Evolutionary conservation across 208 protist genomes (phyloP).

Genomic region (Leishmania guyanensis): DNA sequence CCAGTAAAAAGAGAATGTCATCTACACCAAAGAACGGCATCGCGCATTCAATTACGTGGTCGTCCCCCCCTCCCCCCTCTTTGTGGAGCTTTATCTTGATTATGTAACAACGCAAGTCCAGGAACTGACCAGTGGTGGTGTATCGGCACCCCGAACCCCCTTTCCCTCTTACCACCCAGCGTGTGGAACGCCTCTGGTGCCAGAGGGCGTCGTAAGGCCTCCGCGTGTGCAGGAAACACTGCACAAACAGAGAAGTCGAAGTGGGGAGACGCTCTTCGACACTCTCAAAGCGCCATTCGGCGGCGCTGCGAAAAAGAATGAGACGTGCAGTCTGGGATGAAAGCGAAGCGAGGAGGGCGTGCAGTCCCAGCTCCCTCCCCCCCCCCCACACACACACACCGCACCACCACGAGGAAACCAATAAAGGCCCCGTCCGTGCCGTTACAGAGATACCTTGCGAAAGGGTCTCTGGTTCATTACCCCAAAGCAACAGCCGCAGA

Average conservation of each 20-base stretch:
- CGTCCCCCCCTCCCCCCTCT: background rate
- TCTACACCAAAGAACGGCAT: constrained; percentile 84
- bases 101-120: background rate
- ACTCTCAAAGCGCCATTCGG: background rate
- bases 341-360: too few species aligned
- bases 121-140: background rate
- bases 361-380: background rate
- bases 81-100: background rate
- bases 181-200: background rate
- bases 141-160: background rate
- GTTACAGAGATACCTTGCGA: too few species aligned
- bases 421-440: too few species aligned
- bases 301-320: background rate
- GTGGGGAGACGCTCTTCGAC: background rate
- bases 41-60: background rate
- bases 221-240: background rate
- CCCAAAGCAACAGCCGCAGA: background rate
- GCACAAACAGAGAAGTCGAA: background rate
- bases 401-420: too few species aligned
- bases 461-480: too few species aligned
- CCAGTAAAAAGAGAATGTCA: constrained; percentile 73
- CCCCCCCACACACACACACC: background rate
- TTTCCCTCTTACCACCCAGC: background rate
- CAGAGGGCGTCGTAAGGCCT: background rate
- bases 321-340: background rate